These are phyloP conservation scores for Keqinozyma sinolaborantium DNA, from an alignment of 1,139 yeast genomes.

Conservation along the genomic window DNA sequence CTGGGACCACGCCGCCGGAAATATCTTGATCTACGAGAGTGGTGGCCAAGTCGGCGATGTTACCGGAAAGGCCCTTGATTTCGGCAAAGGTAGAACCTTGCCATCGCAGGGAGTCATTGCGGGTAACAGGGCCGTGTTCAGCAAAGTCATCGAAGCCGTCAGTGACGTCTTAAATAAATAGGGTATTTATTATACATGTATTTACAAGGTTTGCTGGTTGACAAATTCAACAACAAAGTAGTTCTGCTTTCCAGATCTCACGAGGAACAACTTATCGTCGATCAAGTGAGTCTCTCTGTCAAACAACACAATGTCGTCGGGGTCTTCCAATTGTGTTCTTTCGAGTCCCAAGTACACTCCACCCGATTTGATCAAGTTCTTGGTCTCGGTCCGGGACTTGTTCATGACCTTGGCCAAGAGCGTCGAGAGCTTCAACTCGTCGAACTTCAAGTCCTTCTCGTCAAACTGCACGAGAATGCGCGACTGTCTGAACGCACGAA, in stretches of 20 bases:
- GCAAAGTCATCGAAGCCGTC: slow-evolving; percentile 60
- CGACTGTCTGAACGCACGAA: slow-evolving; percentile 59
- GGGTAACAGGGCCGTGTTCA: slow-evolving; percentile 63
- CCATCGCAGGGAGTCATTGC: slow-evolving; percentile 91
- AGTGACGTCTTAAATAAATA: slow-evolving; percentile 15
- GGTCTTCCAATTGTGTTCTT: slow-evolving; percentile 50
- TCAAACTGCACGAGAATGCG: slow-evolving; percentile 49
- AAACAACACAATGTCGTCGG: slow-evolving; percentile 47
- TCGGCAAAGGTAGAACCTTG: slow-evolving; percentile 83
- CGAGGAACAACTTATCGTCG: slow-evolving; percentile 57
- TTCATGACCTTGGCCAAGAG: slow-evolving; percentile 34
- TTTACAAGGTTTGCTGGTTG: slow-evolving; percentile 5
- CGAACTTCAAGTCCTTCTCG: slow-evolving; percentile 30
- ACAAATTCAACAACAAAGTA: slow-evolving; percentile 52
- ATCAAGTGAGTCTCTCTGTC: slow-evolving; percentile 46
- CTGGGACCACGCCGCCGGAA: slow-evolving; percentile 99
- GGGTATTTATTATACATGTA: slow-evolving; percentile 2
- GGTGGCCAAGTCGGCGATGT: slow-evolving; percentile 92
- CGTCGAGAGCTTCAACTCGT: slow-evolving; percentile 39
- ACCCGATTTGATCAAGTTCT: slow-evolving; percentile 63
- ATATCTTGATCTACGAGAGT: slow-evolving; percentile 78
- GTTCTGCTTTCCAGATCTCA: slow-evolving; percentile 74
- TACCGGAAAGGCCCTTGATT: slow-evolving; percentile 68
- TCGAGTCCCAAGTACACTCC: slow-evolving; percentile 69
- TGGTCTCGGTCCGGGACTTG: slow-evolving; percentile 51